Evolutionary conservation across 1,284 basidiomycete genomes (phyloP).

Genomic region (Vanrija pseudolonga): DNA sequence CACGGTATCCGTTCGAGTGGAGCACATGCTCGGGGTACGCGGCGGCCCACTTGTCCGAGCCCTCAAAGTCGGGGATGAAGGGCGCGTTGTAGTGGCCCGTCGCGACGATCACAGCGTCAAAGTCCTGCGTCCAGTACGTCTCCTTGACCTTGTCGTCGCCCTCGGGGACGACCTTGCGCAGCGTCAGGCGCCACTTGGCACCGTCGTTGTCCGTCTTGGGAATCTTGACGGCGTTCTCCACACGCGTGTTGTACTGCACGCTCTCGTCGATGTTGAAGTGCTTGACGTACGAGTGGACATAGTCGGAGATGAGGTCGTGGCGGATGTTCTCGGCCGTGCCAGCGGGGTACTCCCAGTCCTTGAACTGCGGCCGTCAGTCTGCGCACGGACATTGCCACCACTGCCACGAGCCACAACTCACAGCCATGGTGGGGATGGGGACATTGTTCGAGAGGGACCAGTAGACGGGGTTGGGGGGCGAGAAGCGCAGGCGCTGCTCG

Average conservation of each 20-base stretch:
- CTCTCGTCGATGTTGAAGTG: conserved; percentile 50
- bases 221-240: conserved; percentile 49
- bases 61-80: conserved; percentile 48
- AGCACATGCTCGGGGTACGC: conserved; percentile 46
- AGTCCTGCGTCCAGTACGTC: conserved; percentile 47
- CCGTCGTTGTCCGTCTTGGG: not conserved
- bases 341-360: conserved; percentile 27
- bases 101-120: conserved; percentile 54
- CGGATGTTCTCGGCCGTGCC: conserved; percentile 21
- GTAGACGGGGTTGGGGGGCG: conserved; percentile 53
- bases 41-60: conserved; percentile 48
- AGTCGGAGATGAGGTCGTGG: conserved; percentile 23
- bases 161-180: conserved; percentile 50
- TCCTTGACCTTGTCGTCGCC: conserved; percentile 34
- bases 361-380: conserved; percentile 21
- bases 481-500: conserved; percentile 37
- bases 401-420: too few relatives aligned
- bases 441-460: conserved; percentile 51
- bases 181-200: conserved; percentile 21
- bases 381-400: conserved; percentile 18
- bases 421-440: conserved; percentile 42
- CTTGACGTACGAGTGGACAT: conserved; percentile 41
- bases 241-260: conserved; percentile 55
- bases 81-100: conserved; percentile 51
- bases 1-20: conserved; percentile 54